phyloP scores from a whole-genome alignment of 495 filamentous ascomycete species.

The Penicillium manginii region DNA sequence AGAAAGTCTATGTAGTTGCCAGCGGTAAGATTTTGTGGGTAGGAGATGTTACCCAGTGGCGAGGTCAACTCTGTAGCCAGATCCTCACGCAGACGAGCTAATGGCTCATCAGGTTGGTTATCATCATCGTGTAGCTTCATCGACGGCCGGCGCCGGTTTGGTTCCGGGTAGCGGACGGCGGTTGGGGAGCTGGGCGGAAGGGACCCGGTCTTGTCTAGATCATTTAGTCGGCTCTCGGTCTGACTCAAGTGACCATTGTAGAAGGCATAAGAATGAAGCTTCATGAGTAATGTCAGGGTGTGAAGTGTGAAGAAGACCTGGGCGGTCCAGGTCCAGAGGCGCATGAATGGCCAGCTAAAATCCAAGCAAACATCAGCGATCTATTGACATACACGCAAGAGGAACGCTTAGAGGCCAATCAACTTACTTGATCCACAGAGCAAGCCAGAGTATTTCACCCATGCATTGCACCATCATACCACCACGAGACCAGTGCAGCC shows the following conservation, averaged over 20 bases:
- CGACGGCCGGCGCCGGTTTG: slow-evolving; percentile 44
- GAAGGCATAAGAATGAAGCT: slow-evolving; percentile 97
- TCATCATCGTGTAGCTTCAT: slow-evolving; percentile 32
- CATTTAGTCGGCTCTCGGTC: slow-evolving; percentile 74
- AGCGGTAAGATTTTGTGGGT: slow-evolving; percentile 84
- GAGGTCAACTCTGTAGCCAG: slow-evolving; percentile 89
- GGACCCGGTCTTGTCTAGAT: slow-evolving; percentile 76
- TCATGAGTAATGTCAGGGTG: slow-evolving; percentile 90
- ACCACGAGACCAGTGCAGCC: slow-evolving; percentile 71
- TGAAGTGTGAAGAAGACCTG: slow-evolving; percentile 96
- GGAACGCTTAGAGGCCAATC: not conserved
- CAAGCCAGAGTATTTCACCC: slow-evolving; percentile 78
- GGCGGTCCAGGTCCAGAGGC: slow-evolving; percentile 92
- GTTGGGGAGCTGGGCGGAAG: slow-evolving; percentile 60
- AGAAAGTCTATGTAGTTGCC: slow-evolving; percentile 85
- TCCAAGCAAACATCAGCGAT: not conserved
- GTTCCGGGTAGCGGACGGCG: slow-evolving; percentile 76
- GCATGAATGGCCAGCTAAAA: slow-evolving; percentile 74
- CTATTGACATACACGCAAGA: not conserved
- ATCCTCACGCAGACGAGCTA: slow-evolving; percentile 76
- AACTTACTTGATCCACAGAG: slow-evolving; percentile 76
- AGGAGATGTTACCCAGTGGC: slow-evolving; percentile 85
- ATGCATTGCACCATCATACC: slow-evolving; percentile 83
- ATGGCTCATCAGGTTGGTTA: slow-evolving; percentile 46
- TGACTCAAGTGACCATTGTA: slow-evolving; percentile 96